Base-by-base conservation (phyloP, 108 stramenopile genomes). In the Cyclostephanos tholiformis region DNA sequence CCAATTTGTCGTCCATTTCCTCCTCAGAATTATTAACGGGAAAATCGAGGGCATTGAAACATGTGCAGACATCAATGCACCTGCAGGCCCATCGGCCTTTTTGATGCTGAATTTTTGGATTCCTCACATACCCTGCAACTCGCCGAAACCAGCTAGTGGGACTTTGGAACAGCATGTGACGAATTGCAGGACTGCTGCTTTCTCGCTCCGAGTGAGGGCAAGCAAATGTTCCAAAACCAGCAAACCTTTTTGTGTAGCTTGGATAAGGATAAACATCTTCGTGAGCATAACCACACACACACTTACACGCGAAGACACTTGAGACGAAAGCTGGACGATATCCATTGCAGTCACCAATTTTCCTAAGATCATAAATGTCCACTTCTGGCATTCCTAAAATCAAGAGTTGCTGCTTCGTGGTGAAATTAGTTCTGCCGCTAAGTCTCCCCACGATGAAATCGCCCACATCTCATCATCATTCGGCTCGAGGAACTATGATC, bases 181-280 rank as follows among this genome's bases (percentile, higher is more conserved):
- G 74, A 97, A 98, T 73, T 97, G 97, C 23, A 99, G 75, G 78
- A 98, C 97, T 9, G 89, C 72, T 25, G 98, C 97, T 74, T 93
- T 93, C 30, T 99, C 90, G 70, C 95, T 94, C 51, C 92, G 82
- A 22, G 89, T 86, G 23, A 98, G 78, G 19, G 86, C 80, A 27
- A 88, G 88, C 79, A 98, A 71, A 96, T 91, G 61, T 93, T 92
- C 99, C 99, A 99, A 72, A 99, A 98, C 97, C 96, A 97, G 65
- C 82, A 82, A 67, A 99, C 93, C 67, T 95, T 86, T 69, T 46
- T 3, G 16, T 3, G 16, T 16, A 16, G 16, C 16, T 46, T 46
- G 44, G 16, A 46, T 46, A 1, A 41, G 41, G 8, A 41, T 12
- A 7, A 46, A 46, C 0, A 0, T 16, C 16, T 16, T 46, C 44